phyloP scores from a whole-genome alignment of 2,329 filamentous ascomycete genomes.

The Berkeleyomyces rouxiae region DNA sequence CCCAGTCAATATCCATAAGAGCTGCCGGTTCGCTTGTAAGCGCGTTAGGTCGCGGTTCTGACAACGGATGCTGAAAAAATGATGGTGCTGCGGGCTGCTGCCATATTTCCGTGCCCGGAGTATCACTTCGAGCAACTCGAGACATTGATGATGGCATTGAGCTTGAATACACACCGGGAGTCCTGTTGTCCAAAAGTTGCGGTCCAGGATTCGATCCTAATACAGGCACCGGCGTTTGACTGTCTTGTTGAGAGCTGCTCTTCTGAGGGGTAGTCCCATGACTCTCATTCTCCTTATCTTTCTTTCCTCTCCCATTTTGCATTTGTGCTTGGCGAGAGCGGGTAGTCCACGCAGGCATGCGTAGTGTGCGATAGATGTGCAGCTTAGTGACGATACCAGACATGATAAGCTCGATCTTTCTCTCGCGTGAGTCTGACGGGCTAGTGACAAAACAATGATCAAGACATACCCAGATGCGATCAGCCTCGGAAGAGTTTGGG shows the following conservation, averaged over 20 bases:
- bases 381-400: constrained; percentile 19
- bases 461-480: constrained; percentile 52
- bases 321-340: not conserved
- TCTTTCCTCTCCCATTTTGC: not conserved
- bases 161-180: not conserved
- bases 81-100: not conserved
- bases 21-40: not conserved
- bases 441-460: constrained; percentile 56
- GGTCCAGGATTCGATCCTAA: not conserved
- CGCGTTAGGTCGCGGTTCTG: not conserved
- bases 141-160: not conserved
- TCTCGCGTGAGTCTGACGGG: constrained; percentile 25
- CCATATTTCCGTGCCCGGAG: not conserved
- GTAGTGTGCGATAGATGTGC: constrained; percentile 10
- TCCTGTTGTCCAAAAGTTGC: not conserved
- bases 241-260: not conserved
- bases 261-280: not conserved
- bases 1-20: constrained; percentile 1
- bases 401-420: constrained; percentile 27
- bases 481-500: constrained; percentile 38
- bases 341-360: constrained; percentile 6
- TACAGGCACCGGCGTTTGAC: not conserved
- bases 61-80: not conserved
- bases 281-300: not conserved
- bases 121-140: not conserved